A percentile compares a stretch with the other conserved stretches of the same genome.
These are phyloP conservation scores for Tremella mesenterica DNA, from an alignment of 768 basidiomycete species.

Conservation along the genomic window DNA sequence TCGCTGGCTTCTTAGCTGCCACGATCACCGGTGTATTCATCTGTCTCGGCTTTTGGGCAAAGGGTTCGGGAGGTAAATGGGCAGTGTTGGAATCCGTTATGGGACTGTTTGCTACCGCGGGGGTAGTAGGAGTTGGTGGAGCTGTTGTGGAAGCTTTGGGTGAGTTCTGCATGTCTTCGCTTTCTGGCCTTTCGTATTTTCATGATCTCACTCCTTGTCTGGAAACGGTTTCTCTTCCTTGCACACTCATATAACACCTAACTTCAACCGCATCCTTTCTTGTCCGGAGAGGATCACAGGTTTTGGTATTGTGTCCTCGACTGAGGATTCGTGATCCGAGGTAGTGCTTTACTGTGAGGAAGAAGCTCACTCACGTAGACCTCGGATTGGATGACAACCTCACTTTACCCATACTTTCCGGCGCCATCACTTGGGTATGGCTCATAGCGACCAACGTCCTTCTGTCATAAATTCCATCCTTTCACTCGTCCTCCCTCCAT, in stretches of 20 bases:
- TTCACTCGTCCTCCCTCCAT: no score
- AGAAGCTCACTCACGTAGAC: conserved; percentile 50
- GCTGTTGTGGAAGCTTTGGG: conserved; percentile 84
- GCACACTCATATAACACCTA: no score
- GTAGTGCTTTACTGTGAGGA: not conserved
- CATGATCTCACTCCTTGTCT: no score
- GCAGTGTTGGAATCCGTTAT: conserved; percentile 19
- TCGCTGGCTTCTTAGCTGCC: conserved; percentile 76
- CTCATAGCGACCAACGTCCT: conserved; percentile 32
- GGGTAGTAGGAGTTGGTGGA: conserved; percentile 66
- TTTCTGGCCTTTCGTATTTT: no score
- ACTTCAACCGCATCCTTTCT: no score
- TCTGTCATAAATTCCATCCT: no score
- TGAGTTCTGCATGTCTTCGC: no score
- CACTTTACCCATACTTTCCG: conserved; percentile 78
- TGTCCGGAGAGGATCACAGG: no score
- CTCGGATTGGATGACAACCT: conserved; percentile 84
- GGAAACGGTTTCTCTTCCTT: no score
- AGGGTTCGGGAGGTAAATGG: conserved; percentile 29
- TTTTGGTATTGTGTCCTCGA: no score
- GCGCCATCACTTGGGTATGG: conserved; percentile 58
- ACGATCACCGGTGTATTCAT: conserved; percentile 61
- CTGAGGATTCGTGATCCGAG: no score
- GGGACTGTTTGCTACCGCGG: conserved; percentile 49
- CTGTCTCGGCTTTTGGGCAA: conserved; percentile 61